These are phyloP conservation scores for Fonsecaea erecta DNA, from an alignment of 2,329 filamentous ascomycete genomes.

Conservation along the genomic window DNA sequence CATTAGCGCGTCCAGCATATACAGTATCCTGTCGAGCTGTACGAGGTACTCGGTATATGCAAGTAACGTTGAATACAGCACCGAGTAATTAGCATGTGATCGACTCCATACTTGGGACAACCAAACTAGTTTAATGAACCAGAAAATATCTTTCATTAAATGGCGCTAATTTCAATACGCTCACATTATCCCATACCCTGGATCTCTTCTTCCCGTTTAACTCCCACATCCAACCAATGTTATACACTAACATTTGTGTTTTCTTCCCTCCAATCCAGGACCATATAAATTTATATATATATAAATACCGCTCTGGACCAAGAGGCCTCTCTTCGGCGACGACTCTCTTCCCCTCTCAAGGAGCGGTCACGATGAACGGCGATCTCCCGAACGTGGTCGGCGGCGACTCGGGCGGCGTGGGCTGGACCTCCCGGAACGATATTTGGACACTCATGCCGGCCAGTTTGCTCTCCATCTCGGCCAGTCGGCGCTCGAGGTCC, in stretches of 20 bases:
- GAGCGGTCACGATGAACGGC: neutral
- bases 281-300: neutral
- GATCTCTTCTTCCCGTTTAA: neutral
- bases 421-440: slow-evolving; percentile 19
- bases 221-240: neutral
- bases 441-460: slow-evolving; percentile 20
- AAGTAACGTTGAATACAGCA: too few species aligned
- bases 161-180: neutral
- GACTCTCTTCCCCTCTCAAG: too few species aligned
- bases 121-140: too few species aligned
- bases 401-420: slow-evolving; percentile 25
- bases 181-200: neutral
- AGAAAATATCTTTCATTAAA: neutral
- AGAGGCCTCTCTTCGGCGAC: too few species aligned
- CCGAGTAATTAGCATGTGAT: too few species aligned
- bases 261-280: neutral
- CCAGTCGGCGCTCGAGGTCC: slow-evolving; percentile 24
- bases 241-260: neutral
- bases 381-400: slow-evolving; percentile 3
- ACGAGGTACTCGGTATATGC: too few species aligned
- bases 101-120: too few species aligned
- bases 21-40: too few species aligned
- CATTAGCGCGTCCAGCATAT: neutral
- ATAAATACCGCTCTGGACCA: neutral
- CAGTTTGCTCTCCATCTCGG: slow-evolving; percentile 28